These are phyloP conservation scores for Diaporthe caulivora DNA, from an alignment of 2,329 filamentous ascomycete species.

Conservation along the genomic window DNA sequence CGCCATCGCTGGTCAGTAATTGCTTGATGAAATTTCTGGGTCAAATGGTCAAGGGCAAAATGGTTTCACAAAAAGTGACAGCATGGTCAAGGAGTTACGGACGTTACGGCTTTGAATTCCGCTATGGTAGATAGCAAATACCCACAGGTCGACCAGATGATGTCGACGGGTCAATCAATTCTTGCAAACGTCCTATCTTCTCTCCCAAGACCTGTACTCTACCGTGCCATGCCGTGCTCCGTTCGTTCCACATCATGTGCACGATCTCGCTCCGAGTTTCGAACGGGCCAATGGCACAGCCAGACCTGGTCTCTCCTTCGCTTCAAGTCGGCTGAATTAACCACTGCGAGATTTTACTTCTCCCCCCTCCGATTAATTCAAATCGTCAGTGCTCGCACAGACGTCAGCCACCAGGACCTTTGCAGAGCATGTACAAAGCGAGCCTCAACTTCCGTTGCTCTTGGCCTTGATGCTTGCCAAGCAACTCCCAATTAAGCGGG, in stretches of 20 bases:
- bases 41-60: conserved; percentile 37
- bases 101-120: conserved; percentile 41
- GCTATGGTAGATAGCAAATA: conserved; percentile 39
- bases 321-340: background rate
- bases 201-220: conserved; percentile 3
- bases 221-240: background rate
- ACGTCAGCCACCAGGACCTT: background rate
- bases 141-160: conserved; percentile 34
- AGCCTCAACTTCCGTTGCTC: background rate
- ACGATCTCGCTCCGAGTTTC: background rate
- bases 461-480: background rate
- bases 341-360: too few relatives aligned
- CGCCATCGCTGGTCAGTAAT: conserved; percentile 64
- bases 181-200: conserved; percentile 40
- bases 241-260: background rate
- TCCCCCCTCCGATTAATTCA: background rate
- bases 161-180: conserved; percentile 40
- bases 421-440: background rate
- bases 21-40: conserved; percentile 40
- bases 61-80: conserved; percentile 39
- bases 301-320: background rate
- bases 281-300: background rate
- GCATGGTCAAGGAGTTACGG: conserved; percentile 41
- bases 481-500: background rate
- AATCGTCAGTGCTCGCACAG: background rate